Percentiles rank a stretch among this genome's conserved stretches.
phyloP scores from a whole-genome alignment of 352 stramenopile species.

The Globisporangium perplexum region DNA sequence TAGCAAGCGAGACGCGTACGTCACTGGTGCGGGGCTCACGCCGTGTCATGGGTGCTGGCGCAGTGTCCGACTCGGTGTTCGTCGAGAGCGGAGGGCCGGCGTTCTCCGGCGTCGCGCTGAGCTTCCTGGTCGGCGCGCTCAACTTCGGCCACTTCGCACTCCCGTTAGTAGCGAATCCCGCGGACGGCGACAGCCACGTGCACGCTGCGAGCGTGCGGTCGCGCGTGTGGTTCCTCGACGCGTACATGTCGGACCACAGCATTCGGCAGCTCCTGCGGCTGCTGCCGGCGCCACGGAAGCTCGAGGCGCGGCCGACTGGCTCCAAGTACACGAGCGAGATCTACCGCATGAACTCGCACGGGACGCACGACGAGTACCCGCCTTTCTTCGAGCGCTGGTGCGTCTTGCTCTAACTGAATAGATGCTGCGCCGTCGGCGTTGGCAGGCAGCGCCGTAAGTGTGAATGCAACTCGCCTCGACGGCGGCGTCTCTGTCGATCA shows the following conservation, averaged over 20 bases:
- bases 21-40: neutral
- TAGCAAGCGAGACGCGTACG: neutral
- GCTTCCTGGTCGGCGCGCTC: constrained; percentile 41
- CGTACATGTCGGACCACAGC: constrained; percentile 68
- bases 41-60: neutral
- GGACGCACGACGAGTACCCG: constrained; percentile 45
- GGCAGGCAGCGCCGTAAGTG: too few relatives aligned
- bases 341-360: constrained; percentile 48
- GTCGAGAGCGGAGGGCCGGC: constrained; percentile 55
- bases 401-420: constrained; percentile 38
- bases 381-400: constrained; percentile 70
- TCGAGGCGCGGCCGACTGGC: constrained; percentile 48
- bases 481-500: neutral
- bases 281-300: constrained; percentile 27
- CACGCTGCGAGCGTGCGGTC: constrained; percentile 16
- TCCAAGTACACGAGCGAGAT: constrained; percentile 34
- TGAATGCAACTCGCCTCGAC: neutral
- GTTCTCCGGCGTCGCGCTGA: constrained; percentile 45
- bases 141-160: constrained; percentile 48
- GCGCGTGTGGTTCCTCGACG: constrained; percentile 59
- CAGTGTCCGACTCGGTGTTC: constrained; percentile 72
- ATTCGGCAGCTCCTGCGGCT: constrained; percentile 47
- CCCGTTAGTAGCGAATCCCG: constrained; percentile 8
- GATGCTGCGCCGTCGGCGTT: neutral
- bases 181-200: constrained; percentile 1